A percentile compares a stretch with the other conserved stretches of the same genome.
Conservation (phyloP, 1,284 basidiomycete species). For the Marasmius oreades region DNA sequence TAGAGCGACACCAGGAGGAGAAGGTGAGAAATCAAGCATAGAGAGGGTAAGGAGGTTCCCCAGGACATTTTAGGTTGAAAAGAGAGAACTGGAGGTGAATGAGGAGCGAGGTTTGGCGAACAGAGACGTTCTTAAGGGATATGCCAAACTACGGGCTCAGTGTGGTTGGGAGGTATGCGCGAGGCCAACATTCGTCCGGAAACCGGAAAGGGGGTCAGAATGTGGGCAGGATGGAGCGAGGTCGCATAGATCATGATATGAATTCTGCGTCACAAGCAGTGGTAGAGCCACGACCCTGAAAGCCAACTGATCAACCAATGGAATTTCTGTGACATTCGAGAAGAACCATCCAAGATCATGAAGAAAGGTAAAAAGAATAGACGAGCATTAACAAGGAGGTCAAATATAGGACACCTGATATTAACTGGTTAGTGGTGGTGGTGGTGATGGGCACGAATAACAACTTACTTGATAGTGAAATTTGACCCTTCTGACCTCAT, state of each 20-base stretch:
- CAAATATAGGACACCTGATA: neutral
- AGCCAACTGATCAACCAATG: neutral
- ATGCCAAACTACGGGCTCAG: slow-evolving; percentile 4
- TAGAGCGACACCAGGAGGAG: slow-evolving; percentile 16
- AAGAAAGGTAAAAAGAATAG: neutral
- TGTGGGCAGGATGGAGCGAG: neutral
- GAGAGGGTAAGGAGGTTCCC: neutral
- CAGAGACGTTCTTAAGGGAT: neutral
- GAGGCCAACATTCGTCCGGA: neutral
- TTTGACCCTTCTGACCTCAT: neutral
- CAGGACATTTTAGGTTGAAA: neutral
- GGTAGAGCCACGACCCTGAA: neutral
- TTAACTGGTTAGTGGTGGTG: neutral
- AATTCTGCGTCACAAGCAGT: neutral
- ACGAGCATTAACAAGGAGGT: neutral
- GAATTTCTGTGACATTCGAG: neutral
- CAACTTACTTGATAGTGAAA: neutral
- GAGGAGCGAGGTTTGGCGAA: neutral
- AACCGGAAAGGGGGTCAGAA: neutral
- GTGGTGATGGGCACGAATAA: neutral
- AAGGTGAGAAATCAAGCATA: slow-evolving; percentile 3
- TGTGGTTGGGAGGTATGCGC: neutral
- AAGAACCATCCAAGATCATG: neutral
- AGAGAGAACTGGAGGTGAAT: too few relatives aligned
- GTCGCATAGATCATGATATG: neutral